Evolutionary conservation across 495 filamentous ascomycete genomes (phyloP).

Genomic region (Cercophora sp.): DNA sequence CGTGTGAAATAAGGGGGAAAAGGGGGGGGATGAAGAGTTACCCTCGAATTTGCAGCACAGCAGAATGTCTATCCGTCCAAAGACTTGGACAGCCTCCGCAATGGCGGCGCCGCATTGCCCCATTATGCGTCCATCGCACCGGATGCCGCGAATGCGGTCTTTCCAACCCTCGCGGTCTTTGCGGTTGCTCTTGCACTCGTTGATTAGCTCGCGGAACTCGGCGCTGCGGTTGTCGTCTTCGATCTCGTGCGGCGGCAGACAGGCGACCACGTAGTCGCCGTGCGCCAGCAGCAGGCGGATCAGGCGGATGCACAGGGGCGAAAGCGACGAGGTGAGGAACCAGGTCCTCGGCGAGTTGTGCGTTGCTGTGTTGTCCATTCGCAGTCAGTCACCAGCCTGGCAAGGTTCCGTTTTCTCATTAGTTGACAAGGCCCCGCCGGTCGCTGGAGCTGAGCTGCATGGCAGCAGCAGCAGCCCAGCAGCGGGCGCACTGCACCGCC

Average conservation of each 20-base stretch:
- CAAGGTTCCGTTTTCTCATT: too few relatives aligned
- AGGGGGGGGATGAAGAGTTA: slow-evolving; percentile 29
- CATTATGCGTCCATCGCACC: slow-evolving; percentile 54
- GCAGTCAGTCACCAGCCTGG: slow-evolving; percentile 18
- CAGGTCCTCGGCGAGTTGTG: slow-evolving; percentile 68
- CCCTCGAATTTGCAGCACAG: slow-evolving; percentile 84
- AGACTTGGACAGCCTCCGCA: slow-evolving; percentile 76
- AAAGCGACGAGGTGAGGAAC: slow-evolving; percentile 81
- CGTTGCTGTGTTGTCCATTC: slow-evolving; percentile 44
- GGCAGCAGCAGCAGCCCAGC: neutral
- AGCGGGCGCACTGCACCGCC: too few relatives aligned
- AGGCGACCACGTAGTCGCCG: slow-evolving; percentile 80
- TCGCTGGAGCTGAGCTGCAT: too few relatives aligned
- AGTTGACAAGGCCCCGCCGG: too few relatives aligned
- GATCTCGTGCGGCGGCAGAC: slow-evolving; percentile 66
- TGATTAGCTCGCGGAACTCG: slow-evolving; percentile 53
- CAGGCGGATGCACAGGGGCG: slow-evolving; percentile 69
- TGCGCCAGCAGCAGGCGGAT: slow-evolving; percentile 73
- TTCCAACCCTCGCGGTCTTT: slow-evolving; percentile 56
- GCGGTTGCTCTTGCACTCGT: slow-evolving; percentile 54
- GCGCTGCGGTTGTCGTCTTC: slow-evolving; percentile 54
- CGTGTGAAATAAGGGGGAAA: neutral
- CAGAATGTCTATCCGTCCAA: slow-evolving; percentile 84
- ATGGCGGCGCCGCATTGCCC: slow-evolving; percentile 72
- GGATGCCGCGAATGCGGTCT: slow-evolving; percentile 52